phyloP scores from a whole-genome alignment of 2,329 filamentous ascomycete species.

The Didymella segeticola region DNA sequence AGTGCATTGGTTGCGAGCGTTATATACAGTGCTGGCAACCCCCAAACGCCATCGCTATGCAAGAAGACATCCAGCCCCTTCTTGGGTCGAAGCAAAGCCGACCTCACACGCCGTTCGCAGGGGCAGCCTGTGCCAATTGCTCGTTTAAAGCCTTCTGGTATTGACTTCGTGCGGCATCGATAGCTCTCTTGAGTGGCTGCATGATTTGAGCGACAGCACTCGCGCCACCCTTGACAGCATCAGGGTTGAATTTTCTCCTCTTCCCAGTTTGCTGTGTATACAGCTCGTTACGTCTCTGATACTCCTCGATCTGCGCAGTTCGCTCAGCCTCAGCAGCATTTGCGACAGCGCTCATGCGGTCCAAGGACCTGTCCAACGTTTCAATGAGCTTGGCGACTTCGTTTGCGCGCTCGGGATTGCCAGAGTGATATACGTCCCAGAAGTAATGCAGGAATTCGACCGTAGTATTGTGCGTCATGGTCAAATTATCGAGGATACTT shows the following conservation, averaged over 20 bases:
- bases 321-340: constrained; percentile 79
- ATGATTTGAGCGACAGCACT: constrained; percentile 79
- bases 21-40: background rate
- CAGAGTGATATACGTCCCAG: constrained; percentile 90
- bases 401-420: constrained; percentile 77
- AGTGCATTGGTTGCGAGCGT: background rate
- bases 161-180: constrained; percentile 72
- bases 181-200: constrained; percentile 72
- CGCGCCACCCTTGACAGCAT: constrained; percentile 74
- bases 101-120: constrained; percentile 1
- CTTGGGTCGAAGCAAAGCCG: background rate
- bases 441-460: constrained; percentile 98
- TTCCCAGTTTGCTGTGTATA: constrained; percentile 76
- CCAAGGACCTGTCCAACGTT: constrained; percentile 76
- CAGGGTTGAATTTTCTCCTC: constrained; percentile 72
- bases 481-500: constrained; percentile 66
- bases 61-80: constrained; percentile 13
- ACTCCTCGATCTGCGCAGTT: constrained; percentile 67
- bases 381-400: constrained; percentile 85
- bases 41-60: constrained; percentile 45
- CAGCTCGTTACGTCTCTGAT: constrained; percentile 74
- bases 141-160: constrained; percentile 74
- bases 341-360: constrained; percentile 81
- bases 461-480: constrained; percentile 86
- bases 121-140: constrained; percentile 52